phyloP scores from a whole-genome alignment of 176 grass and related monocot species.

The Elaeis guineensis region DNA sequence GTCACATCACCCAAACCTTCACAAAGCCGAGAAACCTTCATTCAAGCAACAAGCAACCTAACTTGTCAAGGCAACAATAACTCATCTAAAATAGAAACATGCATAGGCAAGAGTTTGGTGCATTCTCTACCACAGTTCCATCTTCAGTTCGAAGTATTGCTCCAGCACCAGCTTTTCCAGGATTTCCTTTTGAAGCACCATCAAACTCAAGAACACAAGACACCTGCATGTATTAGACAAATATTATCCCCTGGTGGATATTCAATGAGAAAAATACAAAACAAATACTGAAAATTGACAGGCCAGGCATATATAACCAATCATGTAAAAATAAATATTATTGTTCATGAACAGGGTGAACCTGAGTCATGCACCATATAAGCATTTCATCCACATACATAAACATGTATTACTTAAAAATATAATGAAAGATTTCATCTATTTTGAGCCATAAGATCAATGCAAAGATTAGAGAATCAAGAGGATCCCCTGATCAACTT shows the following conservation, averaged over 20 bases:
- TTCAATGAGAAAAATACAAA: too few relatives aligned
- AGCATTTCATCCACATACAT: too few relatives aligned
- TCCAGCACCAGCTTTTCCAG: slow-evolving; percentile 71
- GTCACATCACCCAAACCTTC: slow-evolving; percentile 78
- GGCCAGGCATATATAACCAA: too few relatives aligned
- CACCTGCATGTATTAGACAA: slow-evolving; percentile 19
- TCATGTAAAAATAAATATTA: too few relatives aligned
- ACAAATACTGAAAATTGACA: too few relatives aligned
- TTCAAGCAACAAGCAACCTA: slow-evolving; percentile 4
- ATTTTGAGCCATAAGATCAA: too few relatives aligned
- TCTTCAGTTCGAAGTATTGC: slow-evolving; percentile 53
- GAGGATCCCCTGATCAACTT: too few relatives aligned
- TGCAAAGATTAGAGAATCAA: too few relatives aligned
- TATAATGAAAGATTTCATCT: too few relatives aligned
- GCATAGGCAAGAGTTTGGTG: background rate
- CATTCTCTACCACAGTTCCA: slow-evolving; percentile 63
- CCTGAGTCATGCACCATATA: too few relatives aligned
- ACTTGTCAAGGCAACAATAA: slow-evolving; percentile 8
- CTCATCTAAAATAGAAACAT: background rate
- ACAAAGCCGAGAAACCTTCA: slow-evolving; percentile 65
- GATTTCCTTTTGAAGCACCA: slow-evolving; percentile 90
- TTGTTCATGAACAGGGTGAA: too few relatives aligned
- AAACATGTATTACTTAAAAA: too few relatives aligned
- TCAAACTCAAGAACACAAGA: slow-evolving; percentile 90
- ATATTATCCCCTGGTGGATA: background rate